A percentile compares a stretch with the other conserved stretches of the same genome.
Conservation (phyloP, 2,329 filamentous ascomycete species). For the Pezicula radicicola region DNA sequence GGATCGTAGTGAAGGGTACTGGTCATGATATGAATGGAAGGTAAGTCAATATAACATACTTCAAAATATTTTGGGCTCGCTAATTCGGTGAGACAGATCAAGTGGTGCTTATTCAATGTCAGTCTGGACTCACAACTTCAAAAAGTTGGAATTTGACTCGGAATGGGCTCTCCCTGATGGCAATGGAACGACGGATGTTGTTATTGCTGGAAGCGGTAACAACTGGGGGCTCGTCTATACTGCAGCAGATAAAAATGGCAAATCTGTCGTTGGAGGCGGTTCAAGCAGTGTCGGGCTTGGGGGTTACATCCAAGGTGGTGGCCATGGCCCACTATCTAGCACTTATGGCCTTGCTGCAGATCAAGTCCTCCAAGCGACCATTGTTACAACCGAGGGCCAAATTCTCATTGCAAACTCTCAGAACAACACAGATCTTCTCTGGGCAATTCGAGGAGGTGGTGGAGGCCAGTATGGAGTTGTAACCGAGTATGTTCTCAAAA, state of each 20-base stretch:
- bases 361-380: constrained; percentile 52
- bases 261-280: constrained; percentile 47
- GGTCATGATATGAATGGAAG: constrained; percentile 10
- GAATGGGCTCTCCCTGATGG: neutral
- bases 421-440: constrained; percentile 55
- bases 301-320: constrained; percentile 58
- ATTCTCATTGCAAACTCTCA: constrained; percentile 46
- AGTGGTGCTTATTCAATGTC: constrained; percentile 40
- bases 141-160: constrained; percentile 33
- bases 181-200: constrained; percentile 28
- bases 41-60: neutral
- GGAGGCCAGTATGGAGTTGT: constrained; percentile 58
- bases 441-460: constrained; percentile 53
- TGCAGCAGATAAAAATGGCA: constrained; percentile 21
- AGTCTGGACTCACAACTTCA: constrained; percentile 45
- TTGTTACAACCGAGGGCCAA: constrained; percentile 48
- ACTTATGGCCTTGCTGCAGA: constrained; percentile 56
- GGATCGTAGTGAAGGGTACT: constrained; percentile 10
- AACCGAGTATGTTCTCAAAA: constrained; percentile 16
- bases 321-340: constrained; percentile 51
- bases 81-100: constrained; percentile 27
- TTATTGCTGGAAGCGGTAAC: constrained; percentile 34
- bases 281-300: constrained; percentile 33
- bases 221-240: constrained; percentile 37
- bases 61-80: neutral